Percentiles rank a stretch among this genome's conserved stretches.
These are phyloP conservation scores for Moringa oleifera DNA, from an alignment of 345 rosid species.

Conservation along the genomic window DNA sequence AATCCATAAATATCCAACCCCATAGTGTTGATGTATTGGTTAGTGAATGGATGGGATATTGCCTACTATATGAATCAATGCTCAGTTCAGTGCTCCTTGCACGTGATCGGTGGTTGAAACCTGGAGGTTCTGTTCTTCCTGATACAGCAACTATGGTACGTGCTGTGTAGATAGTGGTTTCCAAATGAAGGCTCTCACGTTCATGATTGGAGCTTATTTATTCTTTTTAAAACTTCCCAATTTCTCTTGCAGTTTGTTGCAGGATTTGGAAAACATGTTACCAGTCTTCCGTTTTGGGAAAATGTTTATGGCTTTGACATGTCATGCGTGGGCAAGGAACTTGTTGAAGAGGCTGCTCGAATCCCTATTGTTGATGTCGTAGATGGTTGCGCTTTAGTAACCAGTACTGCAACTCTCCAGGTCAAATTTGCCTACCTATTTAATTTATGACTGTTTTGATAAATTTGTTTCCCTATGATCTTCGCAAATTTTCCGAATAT, in stretches of 20 bases:
- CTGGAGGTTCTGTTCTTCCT: conserved; percentile 97
- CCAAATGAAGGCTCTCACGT: background rate
- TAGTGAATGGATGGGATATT: conserved; percentile 99
- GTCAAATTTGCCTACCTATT: conserved; percentile 12
- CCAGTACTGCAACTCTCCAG: conserved; percentile 58
- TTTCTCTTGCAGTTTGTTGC: conserved; percentile 57
- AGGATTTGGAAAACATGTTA: conserved; percentile 88
- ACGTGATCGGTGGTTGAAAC: conserved; percentile 94
- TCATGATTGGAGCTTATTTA: background rate
- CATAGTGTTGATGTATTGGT: conserved; percentile 68
- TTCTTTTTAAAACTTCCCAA: conserved; percentile 7
- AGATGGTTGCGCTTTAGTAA: conserved; percentile 58
- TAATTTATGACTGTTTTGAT: background rate
- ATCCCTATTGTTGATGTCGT: conserved; percentile 72
- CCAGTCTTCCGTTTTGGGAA: conserved; percentile 93
- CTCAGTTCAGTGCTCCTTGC: conserved; percentile 88
- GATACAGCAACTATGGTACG: conserved; percentile 92
- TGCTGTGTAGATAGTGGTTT: conserved; percentile 7
- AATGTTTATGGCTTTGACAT: conserved; percentile 82
- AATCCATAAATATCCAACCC: conserved; percentile 52
- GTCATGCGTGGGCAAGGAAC: conserved; percentile 80
- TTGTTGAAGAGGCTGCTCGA: conserved; percentile 59
- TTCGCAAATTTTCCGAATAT: too few relatives aligned
- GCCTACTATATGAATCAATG: conserved; percentile 92
- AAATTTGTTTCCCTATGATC: too few relatives aligned